phyloP scores from a whole-genome alignment of 1,139 yeast species.

The Hansenula sp. region DNA sequence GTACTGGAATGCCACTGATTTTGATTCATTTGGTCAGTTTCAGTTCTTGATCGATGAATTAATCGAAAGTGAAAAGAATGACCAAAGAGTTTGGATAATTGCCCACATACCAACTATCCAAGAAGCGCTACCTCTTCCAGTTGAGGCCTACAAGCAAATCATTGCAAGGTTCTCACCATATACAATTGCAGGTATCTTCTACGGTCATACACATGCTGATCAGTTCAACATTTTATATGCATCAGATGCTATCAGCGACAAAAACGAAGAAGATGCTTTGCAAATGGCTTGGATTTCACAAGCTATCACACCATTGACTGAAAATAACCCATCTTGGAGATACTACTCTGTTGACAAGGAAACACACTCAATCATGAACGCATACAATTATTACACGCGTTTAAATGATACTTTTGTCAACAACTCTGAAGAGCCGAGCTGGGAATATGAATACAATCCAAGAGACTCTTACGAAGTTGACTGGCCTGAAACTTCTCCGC shows the following conservation, averaged over 20 bases:
- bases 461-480: constrained; percentile 45
- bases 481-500: constrained; percentile 51
- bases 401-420: constrained; percentile 49
- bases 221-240: constrained; percentile 58
- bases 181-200: constrained; percentile 65
- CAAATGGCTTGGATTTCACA: constrained; percentile 65
- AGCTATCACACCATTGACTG: constrained; percentile 58
- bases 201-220: constrained; percentile 69
- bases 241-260: constrained; percentile 30
- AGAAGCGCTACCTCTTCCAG: constrained; percentile 62
- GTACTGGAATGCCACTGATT: constrained; percentile 50
- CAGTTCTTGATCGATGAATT: constrained; percentile 59
- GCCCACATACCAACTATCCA: constrained; percentile 64
- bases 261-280: constrained; percentile 40
- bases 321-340: constrained; percentile 68
- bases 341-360: constrained; percentile 65
- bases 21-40: constrained; percentile 65
- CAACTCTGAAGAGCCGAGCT: constrained; percentile 47
- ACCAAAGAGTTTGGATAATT: constrained; percentile 67
- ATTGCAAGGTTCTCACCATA: constrained; percentile 66
- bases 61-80: constrained; percentile 49
- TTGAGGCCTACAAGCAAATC: constrained; percentile 51
- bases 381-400: constrained; percentile 51
- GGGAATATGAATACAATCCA: constrained; percentile 53
- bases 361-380: constrained; percentile 59